Evolutionary conservation across 1,139 yeast genomes (phyloP), one percentile per base, ranked within the genome.

Genomic region (Geotrichum cucujoidarum): DNA sequence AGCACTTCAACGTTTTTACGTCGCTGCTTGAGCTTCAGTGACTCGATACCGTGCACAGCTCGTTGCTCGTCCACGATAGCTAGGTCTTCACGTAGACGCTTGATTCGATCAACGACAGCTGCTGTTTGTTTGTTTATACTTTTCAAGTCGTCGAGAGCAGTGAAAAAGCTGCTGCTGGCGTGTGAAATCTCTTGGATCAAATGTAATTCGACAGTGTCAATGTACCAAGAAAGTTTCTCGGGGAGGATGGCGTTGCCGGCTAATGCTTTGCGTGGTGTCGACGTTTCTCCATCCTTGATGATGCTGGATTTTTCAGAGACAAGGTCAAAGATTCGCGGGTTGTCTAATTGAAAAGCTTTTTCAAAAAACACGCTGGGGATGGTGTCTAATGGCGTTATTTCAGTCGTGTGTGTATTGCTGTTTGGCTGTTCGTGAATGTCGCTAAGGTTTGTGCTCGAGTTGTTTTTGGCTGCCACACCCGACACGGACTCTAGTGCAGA

Each of bases 131-230:
- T 62, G 48, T 81, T 78, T 40, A 92, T 81, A 8, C 71, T 73
- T 55, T 78, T 76, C 51, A 94, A 75, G 57, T 87, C 95, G 49
- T 81, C 89, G 50, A 94, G 70, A 0, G 96, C 90, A 45, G 79
- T 78, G 65, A 90, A 89, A 62, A 92, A 92, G 3, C 90, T 81
- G 51, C 80, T 80, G 0, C 96, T 86, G 0, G 95, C 83, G 56
- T 78, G 79, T 10, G 95, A 83, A 33, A 92, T 89, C 63, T 90
- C 96, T 41, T 78, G 75, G 18, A 90, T 84, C 42, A 92, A 69
- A 55, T 84, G 81, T 37, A 86, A 71, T 64, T 92, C 98, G 1
- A 92, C 90, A 1, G 81, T 73, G 64, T 92, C 98, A 51, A 92
- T 71, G 62, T 89, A 88, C 67, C 81, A 80, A 1, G 94, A 84